Base-by-base conservation (phyloP, 768 basidiomycete species). In the Kwoniella pini region DNA sequence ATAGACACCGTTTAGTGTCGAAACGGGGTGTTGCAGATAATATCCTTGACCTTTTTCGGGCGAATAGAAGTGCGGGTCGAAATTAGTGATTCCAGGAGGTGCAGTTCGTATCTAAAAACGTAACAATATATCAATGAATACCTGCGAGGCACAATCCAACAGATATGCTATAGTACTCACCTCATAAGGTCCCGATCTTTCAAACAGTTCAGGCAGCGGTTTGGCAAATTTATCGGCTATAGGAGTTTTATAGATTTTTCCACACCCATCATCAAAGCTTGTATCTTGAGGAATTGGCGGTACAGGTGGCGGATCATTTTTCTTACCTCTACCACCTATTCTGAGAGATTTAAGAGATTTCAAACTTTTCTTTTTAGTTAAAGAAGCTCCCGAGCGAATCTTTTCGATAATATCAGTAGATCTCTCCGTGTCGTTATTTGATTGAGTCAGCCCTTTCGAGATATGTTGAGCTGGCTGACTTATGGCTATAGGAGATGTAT, bases 161-260 rank as follows among this genome's bases (percentile, higher is more conserved):
- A n/a, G n/a, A n/a, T n/a, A n/a, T n/a, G n/a, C n/a, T n/a, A n/a
- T n/a, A n/a, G n/a, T n/a, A n/a, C n/a, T n/a, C n/a, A n/a, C n/a
- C n/a, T n/a, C n/a, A n/a, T n/a, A n/a, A n/a, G n/a, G n/a, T n/a
- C n/a, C n/a, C n/a, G n/a, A n/a, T n/a, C n/a, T 11, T 30, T 50
- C 48, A 30, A 24, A n/a, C 28, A 7, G 28, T 17, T 33, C 11
- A 17, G n/a, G 26, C 31, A 50, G 28, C 6, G 48, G 48, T 10
- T 30, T 30, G n/a, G 48, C 27, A 21, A 19, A 50, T 12, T 31
- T 50, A 50, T 50, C 48, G 6, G 48, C 48, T 2, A 50, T 50
- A n/a, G 48, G 48, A 30, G 48, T 50, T 33, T n/a, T 50, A n/a
- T 27, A 50, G 21, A 33, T 50, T 30, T n/a, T 50, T 3, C 9